Conservation (phyloP, 2,329 filamentous ascomycete species). For the Fusarium drepaniforme region DNA sequence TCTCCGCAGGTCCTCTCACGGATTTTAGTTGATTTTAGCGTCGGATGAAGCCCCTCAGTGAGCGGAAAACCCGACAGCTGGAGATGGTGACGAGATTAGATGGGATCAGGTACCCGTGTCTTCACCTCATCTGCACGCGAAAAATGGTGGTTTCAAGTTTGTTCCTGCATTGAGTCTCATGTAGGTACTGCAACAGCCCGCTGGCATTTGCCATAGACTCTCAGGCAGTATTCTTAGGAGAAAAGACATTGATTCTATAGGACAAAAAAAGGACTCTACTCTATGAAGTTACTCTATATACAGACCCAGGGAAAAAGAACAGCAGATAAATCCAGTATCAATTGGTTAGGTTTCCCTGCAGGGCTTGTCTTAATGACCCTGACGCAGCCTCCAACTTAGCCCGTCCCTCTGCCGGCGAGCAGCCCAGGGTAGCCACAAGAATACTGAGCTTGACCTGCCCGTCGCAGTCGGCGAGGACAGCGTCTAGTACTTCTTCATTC, state of each 20-base stretch:
- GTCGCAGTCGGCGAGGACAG: slow-evolving; percentile 8
- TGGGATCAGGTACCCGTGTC: background rate
- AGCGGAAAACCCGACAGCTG: background rate
- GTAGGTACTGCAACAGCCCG: background rate
- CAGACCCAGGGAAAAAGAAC: background rate
- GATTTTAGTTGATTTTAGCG: background rate
- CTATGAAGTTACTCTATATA: background rate
- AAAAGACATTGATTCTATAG: background rate
- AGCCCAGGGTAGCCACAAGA: slow-evolving; percentile 7
- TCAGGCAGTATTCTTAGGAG: background rate
- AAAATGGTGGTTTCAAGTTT: background rate
- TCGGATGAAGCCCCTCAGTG: background rate
- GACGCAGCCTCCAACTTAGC: background rate
- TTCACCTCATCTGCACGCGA: background rate
- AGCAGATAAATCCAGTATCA: background rate
- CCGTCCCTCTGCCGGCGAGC: slow-evolving; percentile 2
- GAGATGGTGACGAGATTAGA: background rate
- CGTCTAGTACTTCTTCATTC: slow-evolving; percentile 9
- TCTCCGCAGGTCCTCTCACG: background rate
- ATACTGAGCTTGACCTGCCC: slow-evolving; percentile 24
- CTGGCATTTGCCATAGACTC: background rate
- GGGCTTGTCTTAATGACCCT: background rate
- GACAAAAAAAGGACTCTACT: background rate
- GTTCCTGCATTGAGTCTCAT: background rate
- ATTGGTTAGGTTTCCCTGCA: background rate